Evolutionary conservation across 2,329 filamentous ascomycete genomes (phyloP).

Genomic region (Huntiella decipiens): DNA sequence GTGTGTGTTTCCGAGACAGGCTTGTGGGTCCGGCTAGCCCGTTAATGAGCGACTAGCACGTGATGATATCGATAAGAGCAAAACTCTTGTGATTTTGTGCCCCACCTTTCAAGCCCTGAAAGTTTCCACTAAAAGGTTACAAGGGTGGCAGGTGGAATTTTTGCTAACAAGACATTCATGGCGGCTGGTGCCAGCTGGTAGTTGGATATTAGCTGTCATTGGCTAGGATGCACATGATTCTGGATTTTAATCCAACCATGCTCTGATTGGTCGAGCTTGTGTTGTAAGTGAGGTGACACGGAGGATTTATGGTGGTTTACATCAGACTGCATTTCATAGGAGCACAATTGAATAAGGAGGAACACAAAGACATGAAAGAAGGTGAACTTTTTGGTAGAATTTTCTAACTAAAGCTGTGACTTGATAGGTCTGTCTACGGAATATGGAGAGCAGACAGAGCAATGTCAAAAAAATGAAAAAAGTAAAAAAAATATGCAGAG

Average conservation of each 20-base stretch:
- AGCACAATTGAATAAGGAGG: neutral
- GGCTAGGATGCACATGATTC: too few relatives aligned
- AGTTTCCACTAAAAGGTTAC: neutral
- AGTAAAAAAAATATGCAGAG: neutral
- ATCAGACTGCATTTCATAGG: neutral
- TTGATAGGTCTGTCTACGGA: neutral
- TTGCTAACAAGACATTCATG: neutral
- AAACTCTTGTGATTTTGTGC: neutral
- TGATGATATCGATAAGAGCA: constrained; percentile 10
- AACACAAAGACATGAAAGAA: neutral
- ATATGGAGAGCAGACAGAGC: neutral
- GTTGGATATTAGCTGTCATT: neutral
- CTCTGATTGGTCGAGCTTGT: too few relatives aligned
- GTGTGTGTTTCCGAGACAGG: constrained; percentile 9
- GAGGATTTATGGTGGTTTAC: too few relatives aligned
- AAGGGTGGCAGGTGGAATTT: neutral
- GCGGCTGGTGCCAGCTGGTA: neutral
- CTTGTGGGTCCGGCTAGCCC: constrained; percentile 10
- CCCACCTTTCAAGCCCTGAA: constrained; percentile 8
- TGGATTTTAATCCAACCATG: too few relatives aligned
- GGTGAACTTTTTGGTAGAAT: neutral
- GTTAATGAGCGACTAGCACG: constrained; percentile 3
- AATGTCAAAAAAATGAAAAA: too few relatives aligned
- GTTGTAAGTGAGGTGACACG: too few relatives aligned
- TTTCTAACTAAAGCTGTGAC: neutral